Evolutionary conservation across 1,139 yeast species (phyloP), one percentile per base, ranked within the genome.

Genomic region (Kurtzmaniella natalensis): DNA sequence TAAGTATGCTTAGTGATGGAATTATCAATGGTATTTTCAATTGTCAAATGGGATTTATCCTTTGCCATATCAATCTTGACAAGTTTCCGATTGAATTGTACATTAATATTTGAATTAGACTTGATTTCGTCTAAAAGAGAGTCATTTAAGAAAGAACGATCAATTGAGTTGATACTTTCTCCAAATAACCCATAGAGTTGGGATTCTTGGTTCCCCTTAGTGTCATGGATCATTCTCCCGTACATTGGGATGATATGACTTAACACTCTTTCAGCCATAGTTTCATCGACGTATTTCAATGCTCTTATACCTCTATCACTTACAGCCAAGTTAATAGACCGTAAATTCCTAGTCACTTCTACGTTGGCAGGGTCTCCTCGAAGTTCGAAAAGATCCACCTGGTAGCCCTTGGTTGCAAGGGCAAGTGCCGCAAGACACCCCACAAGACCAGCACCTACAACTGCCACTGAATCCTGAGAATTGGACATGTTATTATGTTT

Each of bases 361-460:
- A 46, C 38, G n/a, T 41, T 41, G 18, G 54, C 42, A 9, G 72
- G 74, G 43, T 71, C 76, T 5, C 57, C 47, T 32, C 74, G 47
- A 38, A 76, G 63, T 44, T 89, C 96, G 46, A 75, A 83, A 5
- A 89, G 53, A 0, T 78, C 68, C 10, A 89, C 96, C 0, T 71
- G 45, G 54, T 74, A 82, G n/a, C 95, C 96, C 39, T 76, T 70
- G 36, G 77, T 66, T 3, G 81, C 76, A 32, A 89, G 70, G 0
- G 92, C 94, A 17, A 89, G 58, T 0, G 96, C 94, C 0, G 92
- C 76, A n/a, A 87, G 65, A 36, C 94, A 75, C 1, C 97, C 97
- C 3, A 89, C 96, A 3, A 86, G 74, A 0, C 97, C 97, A 1
- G 94, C 95, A 1, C 94, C 89, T 10, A 81, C 72, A 25, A 81